Percentiles rank a stretch among this genome's conserved stretches.
Conservation (phyloP, 108 stramenopile genomes). For the Pseudonitzschia multiseries region DNA sequence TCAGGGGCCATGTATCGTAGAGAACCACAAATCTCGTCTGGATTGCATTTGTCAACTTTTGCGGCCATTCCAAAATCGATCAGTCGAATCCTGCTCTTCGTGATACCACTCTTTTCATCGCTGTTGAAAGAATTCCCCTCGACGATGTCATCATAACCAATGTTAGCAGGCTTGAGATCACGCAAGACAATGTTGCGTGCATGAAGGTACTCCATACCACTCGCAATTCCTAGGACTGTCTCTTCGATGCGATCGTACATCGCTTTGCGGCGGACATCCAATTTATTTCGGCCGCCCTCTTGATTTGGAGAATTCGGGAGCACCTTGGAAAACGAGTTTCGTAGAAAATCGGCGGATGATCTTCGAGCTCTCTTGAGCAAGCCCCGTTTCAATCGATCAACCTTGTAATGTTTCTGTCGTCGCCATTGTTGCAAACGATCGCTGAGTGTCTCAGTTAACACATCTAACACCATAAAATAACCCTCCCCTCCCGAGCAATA, state of each 20-base stretch:
- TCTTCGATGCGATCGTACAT: slow-evolving; percentile 16
- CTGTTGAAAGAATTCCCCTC: not conserved
- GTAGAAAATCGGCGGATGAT: not conserved
- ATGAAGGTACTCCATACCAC: slow-evolving; percentile 58
- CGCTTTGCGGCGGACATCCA: not conserved
- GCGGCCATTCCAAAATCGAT: slow-evolving; percentile 64
- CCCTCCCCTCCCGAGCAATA: slow-evolving; percentile 30
- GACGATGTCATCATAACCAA: slow-evolving; percentile 41
- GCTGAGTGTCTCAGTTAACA: slow-evolving; percentile 45
- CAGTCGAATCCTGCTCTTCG: slow-evolving; percentile 40
- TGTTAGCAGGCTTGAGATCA: slow-evolving; percentile 70
- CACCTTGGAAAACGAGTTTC: not conserved
- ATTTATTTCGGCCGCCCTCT: not conserved
- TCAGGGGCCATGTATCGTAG: slow-evolving; percentile 72
- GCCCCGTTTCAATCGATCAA: not conserved
- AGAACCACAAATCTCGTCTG: slow-evolving; percentile 46
- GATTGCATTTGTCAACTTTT: slow-evolving; percentile 25
- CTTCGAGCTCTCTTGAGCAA: not conserved
- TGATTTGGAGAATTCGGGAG: not conserved
- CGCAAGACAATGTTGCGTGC: slow-evolving; percentile 43
- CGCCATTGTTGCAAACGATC: slow-evolving; percentile 31
- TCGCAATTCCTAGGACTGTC: slow-evolving; percentile 42
- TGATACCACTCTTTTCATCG: not conserved
- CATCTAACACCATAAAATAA: slow-evolving; percentile 69
- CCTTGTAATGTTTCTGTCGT: not conserved